A percentile compares a stretch with the other conserved stretches of the same genome.
These are phyloP conservation scores for Ascodesmis nigricans DNA, from an alignment of 495 filamentous ascomycete species.

Conservation along the genomic window DNA sequence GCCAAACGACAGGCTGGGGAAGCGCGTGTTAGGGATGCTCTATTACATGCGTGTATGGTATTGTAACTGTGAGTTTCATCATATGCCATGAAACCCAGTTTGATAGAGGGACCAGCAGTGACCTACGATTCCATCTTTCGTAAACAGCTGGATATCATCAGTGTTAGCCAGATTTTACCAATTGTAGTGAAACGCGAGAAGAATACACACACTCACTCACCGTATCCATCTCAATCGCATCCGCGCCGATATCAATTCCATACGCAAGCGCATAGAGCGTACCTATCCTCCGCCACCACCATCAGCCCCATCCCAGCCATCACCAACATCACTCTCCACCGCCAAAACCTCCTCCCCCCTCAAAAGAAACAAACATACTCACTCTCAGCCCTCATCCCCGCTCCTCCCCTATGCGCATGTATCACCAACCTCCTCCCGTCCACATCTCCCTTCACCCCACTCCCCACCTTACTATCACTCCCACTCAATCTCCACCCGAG, in stretches of 20 bases:
- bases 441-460: slow-evolving; percentile 22
- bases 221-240: slow-evolving; percentile 11
- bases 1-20: slow-evolving; percentile 10
- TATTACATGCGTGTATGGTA: neutral
- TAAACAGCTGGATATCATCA: slow-evolving; percentile 4
- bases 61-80: too few species aligned
- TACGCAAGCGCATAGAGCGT: slow-evolving; percentile 10
- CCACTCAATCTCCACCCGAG: slow-evolving; percentile 22
- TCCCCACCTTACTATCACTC: slow-evolving; percentile 22
- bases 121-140: slow-evolving; percentile 6
- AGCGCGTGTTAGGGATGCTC: too few species aligned
- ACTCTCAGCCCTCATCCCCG: slow-evolving; percentile 4
- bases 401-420: slow-evolving; percentile 6
- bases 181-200: too few species aligned
- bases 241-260: slow-evolving; percentile 9
- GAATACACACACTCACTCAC: neutral
- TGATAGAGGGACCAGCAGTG: too few species aligned
- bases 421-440: slow-evolving; percentile 2
- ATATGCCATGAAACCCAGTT: too few species aligned
- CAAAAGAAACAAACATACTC: neutral
- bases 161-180: neutral
- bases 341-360: neutral
- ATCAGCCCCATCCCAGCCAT: neutral
- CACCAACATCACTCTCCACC: neutral
- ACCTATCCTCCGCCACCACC: neutral